Evolutionary conservation across 176 grass and related monocot genomes (phyloP), one percentile per base, ranked within the genome.

Genomic region (Carex scoparia): DNA sequence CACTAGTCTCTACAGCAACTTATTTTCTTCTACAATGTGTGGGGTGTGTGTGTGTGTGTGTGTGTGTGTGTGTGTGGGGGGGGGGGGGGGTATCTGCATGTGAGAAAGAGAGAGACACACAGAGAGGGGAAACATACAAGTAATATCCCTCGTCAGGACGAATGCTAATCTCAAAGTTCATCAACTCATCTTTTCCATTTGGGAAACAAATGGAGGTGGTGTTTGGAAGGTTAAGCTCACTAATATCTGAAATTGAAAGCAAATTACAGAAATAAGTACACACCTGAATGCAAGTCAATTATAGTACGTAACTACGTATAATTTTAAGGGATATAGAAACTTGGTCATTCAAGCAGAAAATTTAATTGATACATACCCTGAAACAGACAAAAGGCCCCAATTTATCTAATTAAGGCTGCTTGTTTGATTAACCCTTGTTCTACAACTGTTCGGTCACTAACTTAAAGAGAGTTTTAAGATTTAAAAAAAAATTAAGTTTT

Each of bases 111-210:
- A 53, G 23, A 51, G 49, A 68, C 2, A 35, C 2, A 35, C 4
- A 40, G 4, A 40, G 48, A 69, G 49, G 51, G 62, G 46, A 23
- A 65, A 89, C 93, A 84, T 92, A 92, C 93, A 88, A 60, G 75
- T 92, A 95, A 84, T 85, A 95, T 85, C 93, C 93, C 87, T 95
- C 93, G 88, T 95, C 93, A 86, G 93, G 93, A 69, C 83, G 84
- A n/a, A 92, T 89, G 55, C 81, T 88, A 77, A 92, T 91, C 79
- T 95, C 93, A 84, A 95, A 95, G 65, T 92, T 95, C 93, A 95
- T 95, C 37, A 95, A 73, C 62, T 95, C 93, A 91, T 95, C 89
- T 76, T 95, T 95, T 18, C 93, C 93, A 85, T 95, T 95, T 10
- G 93, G 93, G 82, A 95, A 95, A 72, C 86, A 89, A 86, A 95